Percentiles rank a stretch among this genome's conserved stretches.
These are phyloP conservation scores for Alternaria angustiovoidea DNA, from an alignment of 2,329 filamentous ascomycete genomes.

Conservation along the genomic window DNA sequence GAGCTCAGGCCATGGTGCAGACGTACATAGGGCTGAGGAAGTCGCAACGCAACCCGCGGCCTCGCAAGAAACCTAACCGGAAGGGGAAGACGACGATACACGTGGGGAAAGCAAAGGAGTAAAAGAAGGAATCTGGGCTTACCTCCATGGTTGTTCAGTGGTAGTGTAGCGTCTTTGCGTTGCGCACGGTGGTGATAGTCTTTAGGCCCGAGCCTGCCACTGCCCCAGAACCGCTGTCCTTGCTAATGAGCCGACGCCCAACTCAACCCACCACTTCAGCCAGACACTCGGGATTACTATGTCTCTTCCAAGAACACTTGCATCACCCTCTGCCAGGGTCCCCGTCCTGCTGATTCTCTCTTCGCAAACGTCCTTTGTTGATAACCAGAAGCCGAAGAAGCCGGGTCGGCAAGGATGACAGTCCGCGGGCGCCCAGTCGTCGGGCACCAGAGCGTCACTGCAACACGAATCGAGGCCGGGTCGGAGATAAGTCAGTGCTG, in stretches of 20 bases:
- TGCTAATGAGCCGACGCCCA: conserved; percentile 10
- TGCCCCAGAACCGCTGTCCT: conserved; percentile 10
- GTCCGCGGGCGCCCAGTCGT: conserved; percentile 16
- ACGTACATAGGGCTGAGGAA: conserved; percentile 38
- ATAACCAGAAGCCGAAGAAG: conserved; percentile 14
- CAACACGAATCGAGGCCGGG: conserved; percentile 25
- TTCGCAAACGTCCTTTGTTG: conserved; percentile 9
- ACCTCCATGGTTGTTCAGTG: conserved; percentile 45
- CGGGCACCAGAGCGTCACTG: conserved; percentile 17
- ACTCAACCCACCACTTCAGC: conserved; percentile 4
- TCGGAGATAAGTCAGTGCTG: conserved; percentile 16
- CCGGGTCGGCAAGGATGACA: conserved; percentile 21
- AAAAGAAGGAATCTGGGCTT: conserved; percentile 37
- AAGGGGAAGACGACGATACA: conserved; percentile 18
- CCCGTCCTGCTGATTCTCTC: conserved; percentile 2
- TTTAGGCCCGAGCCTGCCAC: conserved; percentile 26
- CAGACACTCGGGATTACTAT: conserved; percentile 1
- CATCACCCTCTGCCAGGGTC: conserved; percentile 1
- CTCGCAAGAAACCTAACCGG: conserved; percentile 6
- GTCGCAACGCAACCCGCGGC: conserved; percentile 21
- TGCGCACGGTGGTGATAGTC: conserved; percentile 42
- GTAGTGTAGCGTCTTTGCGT: conserved; percentile 33
- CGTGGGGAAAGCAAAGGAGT: conserved; percentile 17
- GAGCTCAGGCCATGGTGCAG: conserved; percentile 41
- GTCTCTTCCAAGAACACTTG: conserved; percentile 1